phyloP scores from a whole-genome alignment of 2,329 filamentous ascomycete species.

The Trichophyton mentagrophytes region DNA sequence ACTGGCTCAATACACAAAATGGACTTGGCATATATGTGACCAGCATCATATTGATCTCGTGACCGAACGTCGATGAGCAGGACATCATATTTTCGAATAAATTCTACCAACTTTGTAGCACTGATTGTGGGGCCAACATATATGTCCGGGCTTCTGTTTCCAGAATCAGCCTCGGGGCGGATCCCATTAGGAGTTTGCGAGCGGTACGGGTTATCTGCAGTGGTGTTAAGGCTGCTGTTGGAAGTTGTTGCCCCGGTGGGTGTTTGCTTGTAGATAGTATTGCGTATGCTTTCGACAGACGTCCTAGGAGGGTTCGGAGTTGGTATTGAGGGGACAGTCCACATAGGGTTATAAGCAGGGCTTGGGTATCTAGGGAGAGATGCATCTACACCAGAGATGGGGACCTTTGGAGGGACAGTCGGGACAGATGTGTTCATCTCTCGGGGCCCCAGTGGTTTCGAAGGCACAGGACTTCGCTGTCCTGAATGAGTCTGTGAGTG shows the following conservation, averaged over 20 bases:
- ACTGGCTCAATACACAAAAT: constrained; percentile 88
- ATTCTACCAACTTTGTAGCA: constrained; percentile 57
- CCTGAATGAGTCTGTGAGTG: background rate
- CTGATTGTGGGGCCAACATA: constrained; percentile 50
- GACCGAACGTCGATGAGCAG: constrained; percentile 76
- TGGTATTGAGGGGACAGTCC: constrained; percentile 28
- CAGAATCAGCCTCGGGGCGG: constrained; percentile 25
- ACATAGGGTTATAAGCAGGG: constrained; percentile 37
- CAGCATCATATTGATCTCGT: constrained; percentile 69
- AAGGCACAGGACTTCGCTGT: constrained; percentile 15
- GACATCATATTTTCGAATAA: constrained; percentile 53
- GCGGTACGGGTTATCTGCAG: constrained; percentile 33
- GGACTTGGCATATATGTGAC: constrained; percentile 72
- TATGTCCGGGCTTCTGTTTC: constrained; percentile 36
- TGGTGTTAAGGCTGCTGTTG: constrained; percentile 25
- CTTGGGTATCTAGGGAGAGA: constrained; percentile 36
- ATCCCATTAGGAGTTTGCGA: constrained; percentile 33
- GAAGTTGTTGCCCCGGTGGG: constrained; percentile 11
- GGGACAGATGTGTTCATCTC: constrained; percentile 30
- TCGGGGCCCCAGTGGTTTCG: constrained; percentile 31
- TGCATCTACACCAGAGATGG: constrained; percentile 22
- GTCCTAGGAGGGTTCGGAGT: constrained; percentile 28
- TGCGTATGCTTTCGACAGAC: constrained; percentile 30
- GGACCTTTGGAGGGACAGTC: constrained; percentile 33
- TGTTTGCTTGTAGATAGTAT: constrained; percentile 14